Percentiles rank a stretch among this genome's conserved stretches.
phyloP scores from a whole-genome alignment of 2,329 filamentous ascomycete species.

The Stagonosporopsis cucurbitacearum region DNA sequence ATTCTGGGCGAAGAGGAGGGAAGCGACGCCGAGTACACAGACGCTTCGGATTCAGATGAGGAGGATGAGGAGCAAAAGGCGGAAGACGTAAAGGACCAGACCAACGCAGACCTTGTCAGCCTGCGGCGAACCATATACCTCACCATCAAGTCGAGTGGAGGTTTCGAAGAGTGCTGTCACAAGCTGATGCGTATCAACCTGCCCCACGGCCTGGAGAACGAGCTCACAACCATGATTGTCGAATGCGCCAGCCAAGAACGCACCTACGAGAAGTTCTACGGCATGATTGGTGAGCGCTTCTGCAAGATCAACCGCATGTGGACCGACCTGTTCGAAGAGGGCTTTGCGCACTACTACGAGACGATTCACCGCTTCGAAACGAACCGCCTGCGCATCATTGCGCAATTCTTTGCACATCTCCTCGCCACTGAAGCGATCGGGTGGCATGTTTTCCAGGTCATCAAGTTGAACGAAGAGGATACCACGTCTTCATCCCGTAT shows the following conservation, averaged over 20 bases:
- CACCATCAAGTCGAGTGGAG: constrained; percentile 95
- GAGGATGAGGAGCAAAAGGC: constrained; percentile 80
- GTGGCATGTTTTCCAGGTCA: constrained; percentile 85
- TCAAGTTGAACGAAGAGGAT: constrained; percentile 95
- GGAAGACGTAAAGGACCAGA: constrained; percentile 97
- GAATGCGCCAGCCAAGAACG: constrained; percentile 97
- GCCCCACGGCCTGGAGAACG: constrained; percentile 82
- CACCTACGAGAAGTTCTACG: constrained; percentile 97
- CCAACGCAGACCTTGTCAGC: constrained; percentile 93
- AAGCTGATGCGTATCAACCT: constrained; percentile 90
- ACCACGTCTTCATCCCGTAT: constrained; percentile 96
- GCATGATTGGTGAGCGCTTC: constrained; percentile 91
- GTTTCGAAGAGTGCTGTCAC: constrained; percentile 96
- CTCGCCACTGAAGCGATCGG: constrained; percentile 86
- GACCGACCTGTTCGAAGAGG: constrained; percentile 89
- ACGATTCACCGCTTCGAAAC: constrained; percentile 98
- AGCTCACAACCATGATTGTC: constrained; percentile 95
- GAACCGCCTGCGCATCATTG: constrained; percentile 92
- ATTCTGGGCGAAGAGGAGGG: constrained; percentile 78
- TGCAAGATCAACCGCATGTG: constrained; percentile 95
- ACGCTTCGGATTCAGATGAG: constrained; percentile 71
- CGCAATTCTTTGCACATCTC: constrained; percentile 91
- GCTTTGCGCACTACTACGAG: constrained; percentile 92
- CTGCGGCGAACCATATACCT: constrained; percentile 93
- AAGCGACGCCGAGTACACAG: constrained; percentile 73